phyloP scores from a whole-genome alignment of 2,329 filamentous ascomycete species.

The Scytalidium sp. region DNA sequence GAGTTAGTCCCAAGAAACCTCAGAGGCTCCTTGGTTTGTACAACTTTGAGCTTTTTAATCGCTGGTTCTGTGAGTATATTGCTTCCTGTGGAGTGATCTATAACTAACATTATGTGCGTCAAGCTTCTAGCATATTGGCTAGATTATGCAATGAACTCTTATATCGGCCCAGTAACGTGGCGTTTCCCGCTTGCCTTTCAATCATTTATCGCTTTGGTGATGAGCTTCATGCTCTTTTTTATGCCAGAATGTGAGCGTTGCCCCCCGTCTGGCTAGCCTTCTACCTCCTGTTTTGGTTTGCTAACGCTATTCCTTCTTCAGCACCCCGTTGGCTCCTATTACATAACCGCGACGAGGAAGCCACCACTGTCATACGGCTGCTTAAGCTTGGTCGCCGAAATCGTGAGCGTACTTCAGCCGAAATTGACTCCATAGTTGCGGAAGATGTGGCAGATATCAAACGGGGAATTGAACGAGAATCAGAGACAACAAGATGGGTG shows the following conservation, averaged over 20 bases:
- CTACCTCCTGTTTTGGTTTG: no score
- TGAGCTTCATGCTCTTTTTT: background rate
- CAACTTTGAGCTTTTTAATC: background rate
- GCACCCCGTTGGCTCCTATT: background rate
- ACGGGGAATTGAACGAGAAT: background rate
- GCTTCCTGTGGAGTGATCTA: background rate
- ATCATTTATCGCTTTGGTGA: background rate
- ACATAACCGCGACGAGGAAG: background rate
- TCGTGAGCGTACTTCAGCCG: background rate
- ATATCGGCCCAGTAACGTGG: slow-evolving; percentile 41
- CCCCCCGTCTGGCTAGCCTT: no score
- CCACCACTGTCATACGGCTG: background rate
- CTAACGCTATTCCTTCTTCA: background rate
- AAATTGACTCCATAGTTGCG: background rate
- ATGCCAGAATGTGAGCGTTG: background rate
- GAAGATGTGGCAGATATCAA: background rate
- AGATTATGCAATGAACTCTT: background rate
- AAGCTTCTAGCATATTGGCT: background rate
- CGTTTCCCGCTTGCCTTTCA: slow-evolving; percentile 48
- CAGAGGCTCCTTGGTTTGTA: slow-evolving; percentile 4
- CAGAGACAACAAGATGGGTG: background rate
- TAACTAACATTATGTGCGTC: background rate
- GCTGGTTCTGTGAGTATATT: background rate
- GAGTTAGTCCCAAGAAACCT: background rate
- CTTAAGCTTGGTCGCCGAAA: background rate